Base-by-base conservation (phyloP, 2,329 filamentous ascomycete species). In the Ceratocystis smalleyi region DNA sequence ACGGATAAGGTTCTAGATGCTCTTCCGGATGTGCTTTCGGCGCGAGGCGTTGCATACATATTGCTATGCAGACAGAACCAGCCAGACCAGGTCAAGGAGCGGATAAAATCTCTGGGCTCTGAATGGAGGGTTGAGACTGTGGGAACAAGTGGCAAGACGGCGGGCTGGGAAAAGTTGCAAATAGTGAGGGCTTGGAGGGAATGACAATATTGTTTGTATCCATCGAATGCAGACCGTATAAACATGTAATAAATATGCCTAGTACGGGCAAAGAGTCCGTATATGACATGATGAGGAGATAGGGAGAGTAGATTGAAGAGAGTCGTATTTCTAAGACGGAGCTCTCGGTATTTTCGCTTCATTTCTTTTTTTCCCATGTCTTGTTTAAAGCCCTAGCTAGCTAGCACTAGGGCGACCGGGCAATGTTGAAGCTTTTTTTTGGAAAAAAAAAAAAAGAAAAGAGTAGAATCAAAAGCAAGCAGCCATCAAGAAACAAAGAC, bases 91-190 rank as follows among this genome's bases (percentile, higher is more conserved):
- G 88, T 95, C 61, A 89, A 86, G 73, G 72, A 77, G 66, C 75
- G 79, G 60, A 82, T 94, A 67, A 75, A 76, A 49, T 68, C 68
- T 2, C 83, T 87, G 15, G 76, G 76, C 0, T 66, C 70, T 0
- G 72, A 70, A 27, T 97, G 92, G 94, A 79, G 74, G 67, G 89
- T 83, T 8, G 84, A 91, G 72, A 89, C 83, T 19, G 91, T 95
- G 3, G 87, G 88, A 5, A 81, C 80, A 63, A 96, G 90, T 74
- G 92, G 92, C 60, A 90, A 86, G 77, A 84, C 87, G 73, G 92
- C 88, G 35, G 94, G 94, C 0, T 96, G 92, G 91, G 94, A 99
- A 77, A 95, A 88, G 76, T 77, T 99, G 74, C 86, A 91, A 71
- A 87, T 99, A 70, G 77, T 97, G 69, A 83, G 91, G 72, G 88